Percentiles rank a stretch among this genome's conserved stretches.
Evolutionary conservation across 2,329 filamentous ascomycete species (phyloP).

Genomic region (Lachnum nothofagi): DNA sequence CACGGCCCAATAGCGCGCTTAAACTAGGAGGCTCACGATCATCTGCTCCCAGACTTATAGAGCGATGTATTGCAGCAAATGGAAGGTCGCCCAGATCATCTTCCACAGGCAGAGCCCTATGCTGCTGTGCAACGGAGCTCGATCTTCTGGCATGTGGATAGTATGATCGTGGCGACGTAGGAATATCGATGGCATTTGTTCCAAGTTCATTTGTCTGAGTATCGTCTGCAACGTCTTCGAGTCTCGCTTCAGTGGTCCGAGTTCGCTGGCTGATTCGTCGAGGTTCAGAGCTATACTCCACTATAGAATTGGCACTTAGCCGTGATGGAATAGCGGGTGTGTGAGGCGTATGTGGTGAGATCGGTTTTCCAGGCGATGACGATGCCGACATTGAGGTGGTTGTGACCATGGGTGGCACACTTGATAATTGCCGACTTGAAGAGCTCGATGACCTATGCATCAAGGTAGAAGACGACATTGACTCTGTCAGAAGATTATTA

Average conservation of each 20-base stretch:
- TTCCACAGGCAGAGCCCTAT: conserved; percentile 49
- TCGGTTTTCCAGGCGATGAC: conserved; percentile 82
- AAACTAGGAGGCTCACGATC: conserved; percentile 60
- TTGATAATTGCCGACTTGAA: conserved; percentile 55
- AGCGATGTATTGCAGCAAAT: conserved; percentile 58
- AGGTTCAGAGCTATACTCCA: conserved; percentile 54
- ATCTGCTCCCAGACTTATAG: conserved; percentile 62
- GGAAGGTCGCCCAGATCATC: conserved; percentile 57
- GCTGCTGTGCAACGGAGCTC: conserved; percentile 64
- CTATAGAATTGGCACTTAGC: conserved; percentile 85
- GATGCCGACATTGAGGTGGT: conserved; percentile 76
- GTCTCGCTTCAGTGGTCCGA: conserved; percentile 19
- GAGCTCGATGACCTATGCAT: conserved; percentile 78
- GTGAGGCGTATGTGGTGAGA: conserved; percentile 86
- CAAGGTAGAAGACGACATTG: conserved; percentile 83
- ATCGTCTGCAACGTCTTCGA: conserved; percentile 26
- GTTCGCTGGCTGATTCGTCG: conserved; percentile 21
- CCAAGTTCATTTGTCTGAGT: conserved; percentile 43
- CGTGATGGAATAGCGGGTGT: conserved; percentile 90
- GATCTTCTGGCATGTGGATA: conserved; percentile 55
- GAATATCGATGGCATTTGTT: conserved; percentile 67
- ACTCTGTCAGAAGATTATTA: conserved; percentile 83
- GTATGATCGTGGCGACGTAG: conserved; percentile 59
- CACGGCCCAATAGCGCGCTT: conserved; percentile 54
- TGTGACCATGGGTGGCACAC: conserved; percentile 60